Percentiles rank a stretch among this genome's conserved stretches.
phyloP scores from a whole-genome alignment of 805 yeast genomes.

The Zygosaccharomyces lentus region DNA sequence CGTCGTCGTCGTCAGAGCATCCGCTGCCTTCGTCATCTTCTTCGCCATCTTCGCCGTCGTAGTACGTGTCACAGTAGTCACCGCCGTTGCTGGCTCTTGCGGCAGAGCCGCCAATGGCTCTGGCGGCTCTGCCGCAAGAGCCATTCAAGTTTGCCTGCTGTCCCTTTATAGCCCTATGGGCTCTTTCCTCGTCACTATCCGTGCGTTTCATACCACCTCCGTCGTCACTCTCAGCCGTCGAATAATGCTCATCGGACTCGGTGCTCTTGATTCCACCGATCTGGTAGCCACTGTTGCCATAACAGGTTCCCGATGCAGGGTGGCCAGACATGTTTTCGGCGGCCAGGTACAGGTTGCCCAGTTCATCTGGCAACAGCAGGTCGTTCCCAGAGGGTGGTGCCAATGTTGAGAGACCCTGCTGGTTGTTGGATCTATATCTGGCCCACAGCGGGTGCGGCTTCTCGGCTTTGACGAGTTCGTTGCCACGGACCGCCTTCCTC shows the following conservation, averaged over 20 bases:
- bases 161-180: not conserved
- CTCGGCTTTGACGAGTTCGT: not conserved
- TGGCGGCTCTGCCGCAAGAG: not conserved
- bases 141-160: not conserved
- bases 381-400: conserved; percentile 13
- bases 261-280: not conserved
- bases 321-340: conserved; percentile 7
- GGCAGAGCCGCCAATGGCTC: too few species aligned
- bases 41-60: not conserved
- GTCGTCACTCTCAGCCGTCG: conserved; percentile 1
- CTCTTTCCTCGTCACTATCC: not conserved
- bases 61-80: too few species aligned
- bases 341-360: conserved; percentile 11
- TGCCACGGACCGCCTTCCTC: not conserved
- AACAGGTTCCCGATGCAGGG: not conserved
- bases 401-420: conserved; percentile 9
- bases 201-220: not conserved
- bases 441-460: conserved; percentile 1
- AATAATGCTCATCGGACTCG: conserved; percentile 4
- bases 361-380: conserved; percentile 7
- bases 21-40: not conserved
- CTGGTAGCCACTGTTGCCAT: not conserved
- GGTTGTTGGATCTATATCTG: conserved; percentile 1
- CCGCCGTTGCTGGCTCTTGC: too few species aligned
- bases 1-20: not conserved